These are phyloP conservation scores for Diphasiastrum complanatum DNA, from an alignment of 83 land plant genomes.

Conservation along the genomic window DNA sequence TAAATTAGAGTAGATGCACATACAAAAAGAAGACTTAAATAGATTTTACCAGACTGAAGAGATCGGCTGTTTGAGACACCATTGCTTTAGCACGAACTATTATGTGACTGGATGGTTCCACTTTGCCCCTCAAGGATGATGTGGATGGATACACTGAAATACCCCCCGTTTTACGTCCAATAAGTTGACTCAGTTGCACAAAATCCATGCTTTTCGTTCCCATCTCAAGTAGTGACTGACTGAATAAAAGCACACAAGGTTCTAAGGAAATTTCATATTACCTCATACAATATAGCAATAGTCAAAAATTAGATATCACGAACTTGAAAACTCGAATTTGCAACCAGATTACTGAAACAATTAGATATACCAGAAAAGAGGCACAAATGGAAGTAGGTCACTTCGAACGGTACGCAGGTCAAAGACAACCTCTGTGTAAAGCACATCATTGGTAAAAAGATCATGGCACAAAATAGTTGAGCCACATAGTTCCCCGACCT, in stretches of 20 bases:
- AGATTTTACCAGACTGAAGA: conserved; percentile 67
- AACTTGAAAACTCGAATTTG: no score
- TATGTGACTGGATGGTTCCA: conserved; percentile 66
- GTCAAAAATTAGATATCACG: no score
- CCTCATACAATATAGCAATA: background rate
- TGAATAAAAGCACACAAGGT: conserved; percentile 21
- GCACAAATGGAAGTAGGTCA: conserved; percentile 82
- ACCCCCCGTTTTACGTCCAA: conserved; percentile 99
- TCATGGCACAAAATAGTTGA: conserved; percentile 80
- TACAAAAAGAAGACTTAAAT: background rate
- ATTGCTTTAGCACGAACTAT: conserved; percentile 91
- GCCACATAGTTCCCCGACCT: conserved; percentile 86
- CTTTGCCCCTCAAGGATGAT: conserved; percentile 69
- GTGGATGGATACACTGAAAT: conserved; percentile 93
- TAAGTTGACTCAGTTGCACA: conserved; percentile 88
- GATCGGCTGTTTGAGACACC: conserved; percentile 67
- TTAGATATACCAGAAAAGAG: conserved; percentile 75
- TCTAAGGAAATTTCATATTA: background rate
- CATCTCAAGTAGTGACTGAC: conserved; percentile 98
- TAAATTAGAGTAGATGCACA: background rate
- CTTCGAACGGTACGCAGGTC: conserved; percentile 65
- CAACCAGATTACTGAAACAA: no score
- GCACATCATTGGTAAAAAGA: conserved; percentile 93
- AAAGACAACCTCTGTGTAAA: conserved; percentile 92
- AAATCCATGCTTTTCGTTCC: conserved; percentile 94